Conservation (phyloP, 75 land plant genomes). For the Adiantum capillusveneris region DNA sequence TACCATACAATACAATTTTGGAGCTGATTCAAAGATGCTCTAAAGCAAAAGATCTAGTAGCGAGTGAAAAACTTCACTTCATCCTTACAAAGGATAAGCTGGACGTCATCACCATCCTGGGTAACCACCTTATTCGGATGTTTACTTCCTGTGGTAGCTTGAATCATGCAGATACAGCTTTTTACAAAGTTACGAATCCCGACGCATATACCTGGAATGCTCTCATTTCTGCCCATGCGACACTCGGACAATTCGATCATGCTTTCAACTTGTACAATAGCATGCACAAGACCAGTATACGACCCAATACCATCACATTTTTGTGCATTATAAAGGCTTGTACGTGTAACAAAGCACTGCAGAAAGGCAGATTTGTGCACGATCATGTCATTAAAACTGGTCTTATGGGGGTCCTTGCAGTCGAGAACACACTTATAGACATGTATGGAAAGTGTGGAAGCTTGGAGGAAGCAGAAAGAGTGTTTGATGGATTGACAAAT, state of each 20-base stretch:
- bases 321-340: not conserved
- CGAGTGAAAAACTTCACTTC: not conserved
- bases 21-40: too few relatives aligned
- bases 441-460: conserved; percentile 5
- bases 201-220: conserved; percentile 34
- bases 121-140: not conserved
- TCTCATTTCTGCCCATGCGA: conserved; percentile 18
- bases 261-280: not conserved
- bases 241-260: not conserved
- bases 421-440: not conserved
- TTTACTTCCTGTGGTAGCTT: not conserved
- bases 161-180: not conserved
- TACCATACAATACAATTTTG: too few relatives aligned
- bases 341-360: not conserved
- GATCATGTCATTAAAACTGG: conserved; percentile 1
- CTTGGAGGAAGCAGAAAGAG: not conserved
- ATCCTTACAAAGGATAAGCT: not conserved
- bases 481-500: not conserved
- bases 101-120: not conserved
- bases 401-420: not conserved
- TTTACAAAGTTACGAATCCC: conserved; percentile 2
- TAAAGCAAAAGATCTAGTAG: too few relatives aligned
- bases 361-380: conserved; percentile 2
- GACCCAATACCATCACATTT: not conserved
- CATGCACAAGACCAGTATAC: not conserved